phyloP scores from a whole-genome alignment of 2,329 filamentous ascomycete species.

The Penicillium sp. region DNA sequence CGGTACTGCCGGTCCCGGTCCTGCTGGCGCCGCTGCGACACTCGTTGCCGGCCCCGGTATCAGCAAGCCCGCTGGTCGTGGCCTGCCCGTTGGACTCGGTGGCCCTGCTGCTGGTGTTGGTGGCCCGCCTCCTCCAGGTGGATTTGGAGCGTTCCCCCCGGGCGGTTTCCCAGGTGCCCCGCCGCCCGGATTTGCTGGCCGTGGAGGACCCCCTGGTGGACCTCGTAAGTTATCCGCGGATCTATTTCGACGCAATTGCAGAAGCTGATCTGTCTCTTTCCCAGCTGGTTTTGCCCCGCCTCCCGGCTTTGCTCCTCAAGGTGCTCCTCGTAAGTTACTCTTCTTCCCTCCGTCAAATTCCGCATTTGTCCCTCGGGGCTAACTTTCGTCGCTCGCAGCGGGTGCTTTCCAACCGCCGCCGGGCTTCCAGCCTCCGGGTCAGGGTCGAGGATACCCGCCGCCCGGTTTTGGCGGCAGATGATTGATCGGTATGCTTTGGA shows the following conservation, averaged over 20 bases:
- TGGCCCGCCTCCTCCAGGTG: conserved; percentile 65
- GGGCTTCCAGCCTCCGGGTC: conserved; percentile 69
- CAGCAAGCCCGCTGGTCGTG: conserved; percentile 84
- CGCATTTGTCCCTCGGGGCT: conserved; percentile 24
- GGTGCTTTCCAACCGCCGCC: conserved; percentile 58
- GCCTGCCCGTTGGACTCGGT: conserved; percentile 75
- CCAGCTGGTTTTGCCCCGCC: conserved; percentile 49
- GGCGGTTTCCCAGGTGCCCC: conserved; percentile 54
- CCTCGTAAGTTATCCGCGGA: conserved; percentile 49
- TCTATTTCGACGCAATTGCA: background rate
- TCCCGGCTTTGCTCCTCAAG: conserved; percentile 47
- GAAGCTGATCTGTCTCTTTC: conserved; percentile 19
- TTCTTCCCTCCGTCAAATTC: conserved; percentile 12
- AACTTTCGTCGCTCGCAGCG: conserved; percentile 44
- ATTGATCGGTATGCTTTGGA: conserved; percentile 23
- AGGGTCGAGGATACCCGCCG: conserved; percentile 53
- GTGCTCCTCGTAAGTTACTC: conserved; percentile 45
- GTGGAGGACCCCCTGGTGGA: conserved; percentile 51
- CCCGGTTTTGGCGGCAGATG: conserved; percentile 49
- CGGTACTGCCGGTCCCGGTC: conserved; percentile 69
- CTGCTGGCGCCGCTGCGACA: conserved; percentile 58
- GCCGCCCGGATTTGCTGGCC: conserved; percentile 51
- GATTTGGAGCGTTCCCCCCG: conserved; percentile 51
- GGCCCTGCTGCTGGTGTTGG: conserved; percentile 88
- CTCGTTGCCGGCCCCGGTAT: conserved; percentile 84